These are phyloP conservation scores for Zea mays DNA, from an alignment of 176 grass and related monocot genomes.

Conservation along the genomic window DNA sequence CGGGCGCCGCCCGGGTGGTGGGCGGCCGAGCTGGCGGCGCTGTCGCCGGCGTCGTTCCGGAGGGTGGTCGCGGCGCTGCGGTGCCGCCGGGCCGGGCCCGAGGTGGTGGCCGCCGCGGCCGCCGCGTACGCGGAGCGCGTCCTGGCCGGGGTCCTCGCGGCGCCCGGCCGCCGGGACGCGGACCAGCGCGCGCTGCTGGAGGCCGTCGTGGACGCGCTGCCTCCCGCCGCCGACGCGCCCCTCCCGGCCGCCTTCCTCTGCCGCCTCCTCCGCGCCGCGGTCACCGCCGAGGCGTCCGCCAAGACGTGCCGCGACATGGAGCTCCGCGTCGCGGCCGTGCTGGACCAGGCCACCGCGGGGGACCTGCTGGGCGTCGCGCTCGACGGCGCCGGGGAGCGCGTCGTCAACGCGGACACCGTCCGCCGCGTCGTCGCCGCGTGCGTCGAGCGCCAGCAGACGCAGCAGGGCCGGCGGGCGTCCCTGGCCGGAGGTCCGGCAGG, in stretches of 20 bases:
- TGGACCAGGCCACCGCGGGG: constrained; percentile 51
- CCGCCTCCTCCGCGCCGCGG: constrained; percentile 56
- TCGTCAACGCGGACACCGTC: constrained; percentile 54
- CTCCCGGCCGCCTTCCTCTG: constrained; percentile 66
- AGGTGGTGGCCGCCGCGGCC: constrained; percentile 47
- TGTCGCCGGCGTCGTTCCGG: constrained; percentile 54
- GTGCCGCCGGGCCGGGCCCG: constrained; percentile 33
- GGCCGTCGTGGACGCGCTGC: constrained; percentile 52
- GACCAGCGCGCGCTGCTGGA: constrained; percentile 40
- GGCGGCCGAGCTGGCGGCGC: constrained; percentile 44
- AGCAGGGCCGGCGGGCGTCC: constrained; percentile 26
- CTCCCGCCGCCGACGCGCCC: constrained; percentile 34
- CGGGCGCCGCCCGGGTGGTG: constrained; percentile 59
- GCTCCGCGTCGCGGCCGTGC: constrained; percentile 56
- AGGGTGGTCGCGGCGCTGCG: constrained; percentile 56
- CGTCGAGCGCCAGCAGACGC: constrained; percentile 45
- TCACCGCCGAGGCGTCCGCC: constrained; percentile 28
- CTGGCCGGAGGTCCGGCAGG: constrained; percentile 18
- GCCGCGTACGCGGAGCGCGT: constrained; percentile 48
- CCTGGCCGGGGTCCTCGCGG: constrained; percentile 41
- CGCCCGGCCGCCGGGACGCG: neutral
- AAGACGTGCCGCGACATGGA: constrained; percentile 62
- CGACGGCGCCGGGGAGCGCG: constrained; percentile 44
- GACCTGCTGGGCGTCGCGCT: constrained; percentile 61
- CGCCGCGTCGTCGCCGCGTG: constrained; percentile 59